Conservation (phyloP, 2,329 filamentous ascomycete genomes). For the Nemania abortiva region DNA sequence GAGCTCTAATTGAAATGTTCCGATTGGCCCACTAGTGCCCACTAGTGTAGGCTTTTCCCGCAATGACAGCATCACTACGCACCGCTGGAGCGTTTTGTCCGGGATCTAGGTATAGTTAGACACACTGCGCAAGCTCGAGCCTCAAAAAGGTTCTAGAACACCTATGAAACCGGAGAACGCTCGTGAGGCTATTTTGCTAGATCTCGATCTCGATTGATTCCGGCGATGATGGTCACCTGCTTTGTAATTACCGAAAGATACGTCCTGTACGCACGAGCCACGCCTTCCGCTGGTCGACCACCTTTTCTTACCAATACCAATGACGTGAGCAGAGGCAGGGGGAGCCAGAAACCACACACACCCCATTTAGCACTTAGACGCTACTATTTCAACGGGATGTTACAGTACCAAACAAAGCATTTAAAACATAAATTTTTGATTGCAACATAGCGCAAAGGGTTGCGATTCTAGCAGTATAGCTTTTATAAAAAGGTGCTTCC, state of each 20-base stretch:
- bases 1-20: background rate
- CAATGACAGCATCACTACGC: slow-evolving; percentile 31
- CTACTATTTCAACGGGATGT: too few relatives aligned
- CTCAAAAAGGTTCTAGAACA: slow-evolving; percentile 27
- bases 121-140: slow-evolving; percentile 9
- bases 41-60: background rate
- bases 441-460: too few relatives aligned
- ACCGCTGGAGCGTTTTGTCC: background rate
- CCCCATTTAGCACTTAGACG: too few relatives aligned
- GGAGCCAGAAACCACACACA: too few relatives aligned
- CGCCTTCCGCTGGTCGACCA: background rate
- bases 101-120: background rate
- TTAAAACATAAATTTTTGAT: too few relatives aligned
- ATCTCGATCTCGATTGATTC: slow-evolving; percentile 4
- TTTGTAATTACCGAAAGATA: background rate
- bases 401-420: too few relatives aligned
- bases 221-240: background rate
- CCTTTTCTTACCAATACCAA: background rate
- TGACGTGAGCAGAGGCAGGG: too few relatives aligned
- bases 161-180: background rate
- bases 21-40: slow-evolving; percentile 9
- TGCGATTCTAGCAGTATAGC: too few relatives aligned
- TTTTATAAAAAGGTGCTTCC: too few relatives aligned
- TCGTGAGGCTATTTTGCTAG: background rate
- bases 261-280: background rate